phyloP scores from a whole-genome alignment of 805 yeast genomes.

The Saturnispora sekii region DNA sequence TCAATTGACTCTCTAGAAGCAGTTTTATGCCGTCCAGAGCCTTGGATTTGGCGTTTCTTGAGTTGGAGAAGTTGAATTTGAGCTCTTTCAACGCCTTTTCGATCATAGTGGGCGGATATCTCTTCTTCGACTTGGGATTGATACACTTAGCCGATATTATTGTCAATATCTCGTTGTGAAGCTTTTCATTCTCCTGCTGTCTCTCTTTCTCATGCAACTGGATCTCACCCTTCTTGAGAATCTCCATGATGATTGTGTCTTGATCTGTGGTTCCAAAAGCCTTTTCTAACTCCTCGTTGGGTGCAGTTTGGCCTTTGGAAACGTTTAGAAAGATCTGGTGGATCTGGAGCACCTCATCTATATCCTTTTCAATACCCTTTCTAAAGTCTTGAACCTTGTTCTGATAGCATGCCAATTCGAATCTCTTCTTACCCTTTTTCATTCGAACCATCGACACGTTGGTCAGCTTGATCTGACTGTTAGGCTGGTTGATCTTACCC shows the following conservation, averaged over 20 bases:
- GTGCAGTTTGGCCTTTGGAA: conserved; percentile 89
- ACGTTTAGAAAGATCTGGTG: conserved; percentile 92
- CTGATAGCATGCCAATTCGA: conserved; percentile 93
- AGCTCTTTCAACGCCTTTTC: conserved; percentile 73
- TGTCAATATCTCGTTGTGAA: conserved; percentile 63
- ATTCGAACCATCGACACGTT: conserved; percentile 89
- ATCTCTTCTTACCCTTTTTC: conserved; percentile 84
- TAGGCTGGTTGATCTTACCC: conserved; percentile 70
- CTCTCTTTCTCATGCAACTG: conserved; percentile 93
- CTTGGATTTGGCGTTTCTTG: conserved; percentile 58
- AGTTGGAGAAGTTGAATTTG: conserved; percentile 66
- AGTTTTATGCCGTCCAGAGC: conserved; percentile 86
- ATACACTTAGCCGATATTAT: conserved; percentile 84
- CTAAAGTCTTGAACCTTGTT: conserved; percentile 96
- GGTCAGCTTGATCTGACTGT: conserved; percentile 79
- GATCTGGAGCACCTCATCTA: conserved; percentile 92
- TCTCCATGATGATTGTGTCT: conserved; percentile 69
- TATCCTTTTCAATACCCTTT: conserved; percentile 76
- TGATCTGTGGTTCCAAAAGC: conserved; percentile 70
- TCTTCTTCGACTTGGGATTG: conserved; percentile 78
- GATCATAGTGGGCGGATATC: conserved; percentile 92
- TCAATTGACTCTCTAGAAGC: conserved; percentile 65
- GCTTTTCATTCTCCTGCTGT: conserved; percentile 49
- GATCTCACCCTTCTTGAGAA: conserved; percentile 83
- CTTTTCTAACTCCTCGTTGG: conserved; percentile 67